Conservation (phyloP, 2,329 filamentous ascomycete species). For the Rutstroemia sp. region DNA sequence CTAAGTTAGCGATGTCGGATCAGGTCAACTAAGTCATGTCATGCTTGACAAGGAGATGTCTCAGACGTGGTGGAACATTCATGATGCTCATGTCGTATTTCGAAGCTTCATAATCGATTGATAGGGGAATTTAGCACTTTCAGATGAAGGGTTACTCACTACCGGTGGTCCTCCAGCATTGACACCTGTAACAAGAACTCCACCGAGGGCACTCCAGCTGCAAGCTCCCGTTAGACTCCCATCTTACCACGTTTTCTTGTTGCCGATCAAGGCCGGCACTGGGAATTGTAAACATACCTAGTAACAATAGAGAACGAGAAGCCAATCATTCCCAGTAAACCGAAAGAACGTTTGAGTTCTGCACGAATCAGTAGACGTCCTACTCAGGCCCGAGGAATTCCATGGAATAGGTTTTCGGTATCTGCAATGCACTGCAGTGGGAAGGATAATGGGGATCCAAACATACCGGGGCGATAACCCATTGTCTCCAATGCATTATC, state of each 20-base stretch:
- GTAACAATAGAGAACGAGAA: conserved; percentile 53
- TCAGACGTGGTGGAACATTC: conserved; percentile 9
- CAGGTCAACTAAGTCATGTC: conserved; percentile 1
- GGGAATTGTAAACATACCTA: conserved; percentile 29
- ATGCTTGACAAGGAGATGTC: conserved; percentile 9
- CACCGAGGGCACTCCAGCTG: conserved; percentile 48
- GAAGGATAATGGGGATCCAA: background rate
- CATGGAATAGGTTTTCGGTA: background rate
- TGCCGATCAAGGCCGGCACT: conserved; percentile 7
- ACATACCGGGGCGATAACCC: conserved; percentile 22
- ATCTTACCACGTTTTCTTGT: conserved; percentile 11
- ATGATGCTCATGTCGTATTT: background rate
- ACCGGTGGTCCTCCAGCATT: conserved; percentile 49
- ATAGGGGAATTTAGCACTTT: conserved; percentile 7
- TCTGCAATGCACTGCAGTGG: background rate
- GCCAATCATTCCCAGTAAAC: conserved; percentile 49
- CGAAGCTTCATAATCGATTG: conserved; percentile 4
- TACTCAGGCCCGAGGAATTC: background rate
- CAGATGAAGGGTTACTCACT: conserved; percentile 8
- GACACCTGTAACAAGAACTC: conserved; percentile 48
- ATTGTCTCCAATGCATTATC: conserved; percentile 19
- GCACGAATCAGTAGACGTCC: conserved; percentile 1
- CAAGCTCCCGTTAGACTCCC: conserved; percentile 11
- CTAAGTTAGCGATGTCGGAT: background rate
- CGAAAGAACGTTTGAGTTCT: conserved; percentile 51